A percentile compares a stretch with the other conserved stretches of the same genome.
phyloP scores from a whole-genome alignment of 306 rosid genomes.

The Quercus engelmannii region DNA sequence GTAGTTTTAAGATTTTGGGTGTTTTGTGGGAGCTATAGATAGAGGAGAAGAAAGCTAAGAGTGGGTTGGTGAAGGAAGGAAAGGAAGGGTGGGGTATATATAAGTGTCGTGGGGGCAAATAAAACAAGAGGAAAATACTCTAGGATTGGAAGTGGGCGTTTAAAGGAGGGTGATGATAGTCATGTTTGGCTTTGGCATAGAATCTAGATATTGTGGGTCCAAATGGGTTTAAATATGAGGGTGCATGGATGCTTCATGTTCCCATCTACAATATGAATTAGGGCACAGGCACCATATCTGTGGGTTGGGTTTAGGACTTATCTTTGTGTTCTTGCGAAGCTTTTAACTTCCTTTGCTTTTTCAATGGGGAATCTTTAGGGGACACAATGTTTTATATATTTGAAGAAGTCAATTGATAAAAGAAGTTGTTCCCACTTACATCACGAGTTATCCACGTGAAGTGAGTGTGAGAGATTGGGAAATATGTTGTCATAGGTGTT shows the following conservation, averaged over 20 bases:
- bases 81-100: constrained; percentile 42
- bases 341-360: constrained; percentile 13
- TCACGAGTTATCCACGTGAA: constrained; percentile 96
- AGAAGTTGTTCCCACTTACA: constrained; percentile 22
- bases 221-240: constrained; percentile 31
- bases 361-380: constrained; percentile 21
- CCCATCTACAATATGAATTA: constrained; percentile 22
- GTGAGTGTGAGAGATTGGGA: constrained; percentile 33
- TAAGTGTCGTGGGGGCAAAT: constrained; percentile 33
- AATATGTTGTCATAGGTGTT: constrained; percentile 11
- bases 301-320: constrained; percentile 42
- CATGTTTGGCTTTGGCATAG: constrained; percentile 59
- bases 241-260: constrained; percentile 37
- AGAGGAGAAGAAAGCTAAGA: background rate
- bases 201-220: constrained; percentile 81
- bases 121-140: constrained; percentile 62
- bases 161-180: constrained; percentile 25
- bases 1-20: background rate
- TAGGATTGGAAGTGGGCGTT: constrained; percentile 30
- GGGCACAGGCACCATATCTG: constrained; percentile 46
- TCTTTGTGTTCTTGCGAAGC: constrained; percentile 28
- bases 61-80: constrained; percentile 24
- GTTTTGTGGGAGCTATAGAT: background rate
- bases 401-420: constrained; percentile 9
- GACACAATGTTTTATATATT: background rate